Evolutionary conservation across 2,329 filamentous ascomycete genomes (phyloP).

Genomic region (Aspergillus fructus): DNA sequence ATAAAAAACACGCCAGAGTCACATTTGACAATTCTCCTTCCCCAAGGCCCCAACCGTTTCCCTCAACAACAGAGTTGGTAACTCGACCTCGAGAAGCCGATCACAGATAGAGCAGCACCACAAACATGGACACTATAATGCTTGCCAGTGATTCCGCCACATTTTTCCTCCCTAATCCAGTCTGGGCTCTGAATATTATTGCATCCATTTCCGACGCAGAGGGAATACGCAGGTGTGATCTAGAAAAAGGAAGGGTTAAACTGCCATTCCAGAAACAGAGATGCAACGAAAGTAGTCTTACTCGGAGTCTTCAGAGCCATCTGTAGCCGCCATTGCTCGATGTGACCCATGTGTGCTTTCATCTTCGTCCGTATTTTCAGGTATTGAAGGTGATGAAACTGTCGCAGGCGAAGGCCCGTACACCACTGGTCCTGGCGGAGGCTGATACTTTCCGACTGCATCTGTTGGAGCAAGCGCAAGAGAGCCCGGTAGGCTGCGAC

Average conservation of each 20-base stretch:
- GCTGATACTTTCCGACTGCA: constrained; percentile 21
- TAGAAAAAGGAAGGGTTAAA: background rate
- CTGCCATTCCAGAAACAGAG: background rate
- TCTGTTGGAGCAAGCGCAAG: constrained; percentile 20
- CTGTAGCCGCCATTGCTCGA: background rate
- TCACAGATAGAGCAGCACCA: background rate
- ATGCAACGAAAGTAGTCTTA: background rate
- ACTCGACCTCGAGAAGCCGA: background rate
- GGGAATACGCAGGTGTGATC: background rate
- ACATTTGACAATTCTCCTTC: background rate
- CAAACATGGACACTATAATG: background rate
- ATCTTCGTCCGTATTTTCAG: background rate
- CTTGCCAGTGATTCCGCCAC: background rate
- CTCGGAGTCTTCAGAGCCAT: background rate
- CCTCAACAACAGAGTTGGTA: background rate
- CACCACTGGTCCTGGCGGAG: constrained; percentile 16
- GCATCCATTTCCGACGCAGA: background rate
- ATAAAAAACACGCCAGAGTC: background rate
- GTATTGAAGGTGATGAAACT: background rate
- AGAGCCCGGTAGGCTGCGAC: constrained; percentile 21
- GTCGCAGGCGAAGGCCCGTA: constrained; percentile 4
- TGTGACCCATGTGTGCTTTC: background rate
- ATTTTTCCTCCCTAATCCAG: background rate
- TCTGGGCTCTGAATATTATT: background rate
- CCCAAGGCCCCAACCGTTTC: background rate